Conservation (phyloP, 169 alveolate species). For the Miamiensis avidus region DNA sequence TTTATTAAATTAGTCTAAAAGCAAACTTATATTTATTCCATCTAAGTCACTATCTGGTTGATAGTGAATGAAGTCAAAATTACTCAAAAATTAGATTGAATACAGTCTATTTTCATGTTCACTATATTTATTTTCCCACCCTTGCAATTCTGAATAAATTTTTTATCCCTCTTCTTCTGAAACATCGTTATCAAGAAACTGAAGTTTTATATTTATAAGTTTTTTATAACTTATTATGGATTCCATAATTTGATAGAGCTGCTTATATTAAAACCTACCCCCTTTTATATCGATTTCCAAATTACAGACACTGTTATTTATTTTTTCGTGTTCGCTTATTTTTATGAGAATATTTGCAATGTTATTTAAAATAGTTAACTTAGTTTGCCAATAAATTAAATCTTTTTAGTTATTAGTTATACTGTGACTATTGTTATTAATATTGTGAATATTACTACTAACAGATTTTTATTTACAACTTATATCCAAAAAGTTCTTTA, state of each 20-base stretch:
- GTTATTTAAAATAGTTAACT: too few relatives aligned
- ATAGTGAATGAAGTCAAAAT: neutral
- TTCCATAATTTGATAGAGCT: neutral
- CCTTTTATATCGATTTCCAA: neutral
- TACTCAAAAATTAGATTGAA: too few relatives aligned
- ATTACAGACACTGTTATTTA: neutral
- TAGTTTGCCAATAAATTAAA: neutral
- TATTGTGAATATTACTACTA: too few relatives aligned
- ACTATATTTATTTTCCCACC: neutral
- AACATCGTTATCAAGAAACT: neutral
- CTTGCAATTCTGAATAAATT: too few relatives aligned
- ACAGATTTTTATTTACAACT: too few relatives aligned
- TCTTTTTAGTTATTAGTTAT: neutral
- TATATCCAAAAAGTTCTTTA: too few relatives aligned
- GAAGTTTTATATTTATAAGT: too few relatives aligned
- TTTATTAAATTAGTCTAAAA: neutral
- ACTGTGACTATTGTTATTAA: neutral
- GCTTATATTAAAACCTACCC: neutral
- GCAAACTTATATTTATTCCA: neutral
- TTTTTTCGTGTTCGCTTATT: neutral
- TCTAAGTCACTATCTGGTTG: neutral
- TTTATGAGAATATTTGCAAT: neutral
- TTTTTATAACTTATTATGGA: too few relatives aligned
- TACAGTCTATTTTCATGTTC: neutral
- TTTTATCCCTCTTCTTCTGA: neutral